Evolutionary conservation across 73 alveolate genomes (phyloP).

Genomic region (Stentor roeselii): DNA sequence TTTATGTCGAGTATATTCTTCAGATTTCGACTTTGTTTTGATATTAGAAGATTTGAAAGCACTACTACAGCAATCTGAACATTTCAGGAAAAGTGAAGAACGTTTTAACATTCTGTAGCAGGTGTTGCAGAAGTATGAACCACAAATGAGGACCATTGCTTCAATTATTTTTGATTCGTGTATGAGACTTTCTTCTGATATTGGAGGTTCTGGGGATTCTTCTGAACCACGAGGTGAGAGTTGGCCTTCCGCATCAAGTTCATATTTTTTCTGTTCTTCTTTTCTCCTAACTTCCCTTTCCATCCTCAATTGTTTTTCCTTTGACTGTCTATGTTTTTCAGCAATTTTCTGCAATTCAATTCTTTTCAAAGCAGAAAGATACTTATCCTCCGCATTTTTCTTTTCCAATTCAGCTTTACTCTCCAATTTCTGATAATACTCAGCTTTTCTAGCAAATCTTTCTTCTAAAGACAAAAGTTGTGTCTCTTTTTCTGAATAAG

Average conservation of each 20-base stretch:
- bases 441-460: no score
- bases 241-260: not conserved
- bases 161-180: not conserved
- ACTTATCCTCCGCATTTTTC: no score
- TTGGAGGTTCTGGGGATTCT: no score
- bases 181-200: not conserved
- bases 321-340: not conserved
- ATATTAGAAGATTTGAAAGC: no score
- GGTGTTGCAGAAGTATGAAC: not conserved
- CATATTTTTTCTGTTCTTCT: not conserved
- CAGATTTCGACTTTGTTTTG: not conserved
- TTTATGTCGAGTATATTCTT: not conserved
- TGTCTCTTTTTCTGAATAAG: no score
- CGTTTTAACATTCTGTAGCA: not conserved
- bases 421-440: no score
- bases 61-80: not conserved
- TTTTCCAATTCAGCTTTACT: no score
- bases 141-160: not conserved
- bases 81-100: not conserved
- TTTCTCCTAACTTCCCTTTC: not conserved
- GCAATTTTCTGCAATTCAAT: not conserved
- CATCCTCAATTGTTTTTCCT: not conserved
- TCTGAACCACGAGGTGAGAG: no score
- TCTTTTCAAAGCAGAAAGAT: not conserved
- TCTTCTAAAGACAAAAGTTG: no score